Conservation (phyloP, 108 stramenopile species). For the Cyclotella baltica region DNA sequence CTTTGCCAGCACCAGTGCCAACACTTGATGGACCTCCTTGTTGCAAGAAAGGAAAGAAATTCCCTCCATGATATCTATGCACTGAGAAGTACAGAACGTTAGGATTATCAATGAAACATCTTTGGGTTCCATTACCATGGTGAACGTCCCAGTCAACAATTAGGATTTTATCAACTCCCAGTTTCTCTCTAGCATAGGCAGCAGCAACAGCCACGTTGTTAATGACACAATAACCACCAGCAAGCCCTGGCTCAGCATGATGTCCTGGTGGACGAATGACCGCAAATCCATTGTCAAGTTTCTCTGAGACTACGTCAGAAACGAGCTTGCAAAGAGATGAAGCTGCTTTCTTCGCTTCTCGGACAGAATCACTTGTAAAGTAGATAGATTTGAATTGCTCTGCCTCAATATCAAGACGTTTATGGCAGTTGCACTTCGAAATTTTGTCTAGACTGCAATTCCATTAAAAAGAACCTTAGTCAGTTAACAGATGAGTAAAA, state of each 20-base stretch:
- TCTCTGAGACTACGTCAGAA: constrained; percentile 33
- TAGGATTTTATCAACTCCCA: constrained; percentile 44
- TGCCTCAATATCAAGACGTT: constrained; percentile 55
- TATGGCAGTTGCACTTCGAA: constrained; percentile 44
- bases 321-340: constrained; percentile 61
- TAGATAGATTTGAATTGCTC: constrained; percentile 69
- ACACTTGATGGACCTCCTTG: constrained; percentile 52
- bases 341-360: constrained; percentile 53
- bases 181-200: constrained; percentile 58
- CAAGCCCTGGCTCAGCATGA: constrained; percentile 74
- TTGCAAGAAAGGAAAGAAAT: constrained; percentile 62
- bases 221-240: constrained; percentile 87
- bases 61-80: constrained; percentile 72
- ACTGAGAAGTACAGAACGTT: constrained; percentile 74
- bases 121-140: constrained; percentile 62
- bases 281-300: constrained; percentile 65
- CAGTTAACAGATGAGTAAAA: background rate
- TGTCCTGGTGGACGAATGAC: constrained; percentile 91
- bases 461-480: background rate
- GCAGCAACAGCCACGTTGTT: constrained; percentile 91
- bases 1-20: constrained; percentile 58
- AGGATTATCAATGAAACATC: constrained; percentile 65
- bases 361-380: constrained; percentile 53
- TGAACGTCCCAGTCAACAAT: constrained; percentile 72
- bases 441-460: constrained; percentile 38